Conservation (phyloP, 2,329 filamentous ascomycete species). For the Tricladium varicosporioides region DNA sequence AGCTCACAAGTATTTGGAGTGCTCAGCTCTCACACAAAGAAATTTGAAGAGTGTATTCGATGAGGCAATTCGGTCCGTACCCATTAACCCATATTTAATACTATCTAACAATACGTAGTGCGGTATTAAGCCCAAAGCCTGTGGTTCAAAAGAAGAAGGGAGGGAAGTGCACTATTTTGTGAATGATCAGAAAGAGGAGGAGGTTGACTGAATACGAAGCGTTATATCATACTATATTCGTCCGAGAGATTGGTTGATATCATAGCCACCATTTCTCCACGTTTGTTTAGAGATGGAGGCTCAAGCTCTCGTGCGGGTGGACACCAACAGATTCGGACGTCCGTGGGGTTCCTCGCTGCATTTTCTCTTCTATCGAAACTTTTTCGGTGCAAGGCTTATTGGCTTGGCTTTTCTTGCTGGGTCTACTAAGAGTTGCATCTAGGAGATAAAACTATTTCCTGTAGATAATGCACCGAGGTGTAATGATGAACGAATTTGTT, state of each 20-base stretch:
- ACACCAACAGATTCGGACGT: constrained; percentile 1
- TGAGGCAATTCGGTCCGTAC: constrained; percentile 87
- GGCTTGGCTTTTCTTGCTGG: background rate
- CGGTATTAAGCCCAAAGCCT: constrained; percentile 68
- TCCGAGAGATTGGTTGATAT: constrained; percentile 12
- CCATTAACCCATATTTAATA: background rate
- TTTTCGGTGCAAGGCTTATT: constrained; percentile 2
- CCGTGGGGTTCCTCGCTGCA: constrained; percentile 4
- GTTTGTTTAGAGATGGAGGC: constrained; percentile 19
- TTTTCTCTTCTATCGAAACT: constrained; percentile 14
- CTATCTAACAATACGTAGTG: constrained; percentile 45
- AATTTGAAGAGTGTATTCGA: constrained; percentile 99
- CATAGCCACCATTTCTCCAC: constrained; percentile 8
- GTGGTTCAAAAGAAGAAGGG: constrained; percentile 58
- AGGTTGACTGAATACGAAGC: background rate
- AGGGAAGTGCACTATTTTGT: constrained; percentile 67
- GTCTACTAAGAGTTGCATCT: constrained; percentile 9
- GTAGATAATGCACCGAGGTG: constrained; percentile 25
- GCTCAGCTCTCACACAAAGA: constrained; percentile 92
- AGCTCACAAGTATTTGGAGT: constrained; percentile 97
- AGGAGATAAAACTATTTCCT: constrained; percentile 23
- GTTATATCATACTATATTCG: constrained; percentile 17
- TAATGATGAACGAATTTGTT: constrained; percentile 15
- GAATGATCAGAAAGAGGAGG: constrained; percentile 11
- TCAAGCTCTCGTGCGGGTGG: constrained; percentile 12